phyloP scores from a whole-genome alignment of 1,284 basidiomycete species.

The Erythrobasidium hasegawianum region DNA sequence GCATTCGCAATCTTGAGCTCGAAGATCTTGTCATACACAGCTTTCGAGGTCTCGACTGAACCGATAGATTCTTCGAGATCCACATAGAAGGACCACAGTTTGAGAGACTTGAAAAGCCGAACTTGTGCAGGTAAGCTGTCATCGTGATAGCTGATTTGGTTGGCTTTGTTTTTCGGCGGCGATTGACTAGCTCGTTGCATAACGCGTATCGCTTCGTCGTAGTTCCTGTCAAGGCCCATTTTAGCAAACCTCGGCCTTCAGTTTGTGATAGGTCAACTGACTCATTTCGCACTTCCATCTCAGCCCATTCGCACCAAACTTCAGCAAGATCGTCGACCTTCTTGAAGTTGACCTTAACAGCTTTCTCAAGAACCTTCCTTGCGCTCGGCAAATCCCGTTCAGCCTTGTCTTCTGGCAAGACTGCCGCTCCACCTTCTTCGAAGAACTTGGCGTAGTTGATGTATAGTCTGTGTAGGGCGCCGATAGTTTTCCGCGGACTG shows the following conservation, averaged over 20 bases:
- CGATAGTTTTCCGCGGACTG: constrained; percentile 82
- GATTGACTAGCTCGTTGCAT: constrained; percentile 80
- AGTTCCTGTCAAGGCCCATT: too few species aligned
- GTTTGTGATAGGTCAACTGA: constrained; percentile 58
- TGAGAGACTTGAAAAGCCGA: constrained; percentile 93
- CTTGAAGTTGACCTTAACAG: constrained; percentile 84
- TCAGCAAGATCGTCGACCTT: constrained; percentile 97
- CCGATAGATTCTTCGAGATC: constrained; percentile 97
- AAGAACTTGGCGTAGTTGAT: constrained; percentile 97
- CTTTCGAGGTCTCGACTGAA: constrained; percentile 84
- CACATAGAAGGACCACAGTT: constrained; percentile 98
- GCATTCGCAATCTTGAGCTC: constrained; percentile 98
- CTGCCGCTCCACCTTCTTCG: constrained; percentile 73
- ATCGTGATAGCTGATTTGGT: constrained; percentile 84
- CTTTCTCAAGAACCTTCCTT: constrained; percentile 88
- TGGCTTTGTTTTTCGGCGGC: constrained; percentile 79
- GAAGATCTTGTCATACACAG: constrained; percentile 93
- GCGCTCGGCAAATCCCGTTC: constrained; percentile 80
- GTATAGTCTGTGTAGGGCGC: constrained; percentile 84
- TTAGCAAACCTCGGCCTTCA: too few species aligned
- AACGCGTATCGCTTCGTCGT: constrained; percentile 86
- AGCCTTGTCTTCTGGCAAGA: constrained; percentile 54
- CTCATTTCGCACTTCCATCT: constrained; percentile 95
- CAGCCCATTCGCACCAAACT: constrained; percentile 98
- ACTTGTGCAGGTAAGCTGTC: constrained; percentile 83